A percentile compares a stretch with the other conserved stretches of the same genome.
phyloP scores from a whole-genome alignment of 495 filamentous ascomycete species.

The Penicillium nucicola region DNA sequence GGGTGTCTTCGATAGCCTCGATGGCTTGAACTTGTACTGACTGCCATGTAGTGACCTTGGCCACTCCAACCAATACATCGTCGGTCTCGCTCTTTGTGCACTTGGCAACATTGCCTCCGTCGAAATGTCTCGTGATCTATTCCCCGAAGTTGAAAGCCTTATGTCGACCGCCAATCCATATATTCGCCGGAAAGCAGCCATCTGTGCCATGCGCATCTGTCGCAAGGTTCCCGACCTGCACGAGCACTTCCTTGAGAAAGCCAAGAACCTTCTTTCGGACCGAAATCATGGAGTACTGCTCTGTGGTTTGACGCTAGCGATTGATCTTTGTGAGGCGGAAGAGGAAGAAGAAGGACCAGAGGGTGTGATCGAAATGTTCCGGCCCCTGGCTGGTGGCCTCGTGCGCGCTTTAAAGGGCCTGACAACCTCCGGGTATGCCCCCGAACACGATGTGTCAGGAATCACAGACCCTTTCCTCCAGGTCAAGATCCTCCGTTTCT shows the following conservation, averaged over 20 bases:
- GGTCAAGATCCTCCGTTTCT: constrained; percentile 85
- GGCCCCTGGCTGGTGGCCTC: constrained; percentile 72
- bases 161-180: constrained; percentile 93
- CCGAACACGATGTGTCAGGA: constrained; percentile 95
- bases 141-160: constrained; percentile 87
- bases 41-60: constrained; percentile 71
- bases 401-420: constrained; percentile 87
- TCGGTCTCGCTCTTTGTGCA: constrained; percentile 91
- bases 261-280: constrained; percentile 82
- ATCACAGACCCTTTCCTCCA: constrained; percentile 99
- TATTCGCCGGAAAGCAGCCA: constrained; percentile 91
- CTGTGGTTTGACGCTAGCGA: constrained; percentile 87
- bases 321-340: constrained; percentile 90
- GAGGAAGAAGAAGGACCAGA: constrained; percentile 80
- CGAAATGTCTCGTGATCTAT: constrained; percentile 98
- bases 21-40: constrained; percentile 10
- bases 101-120: constrained; percentile 95
- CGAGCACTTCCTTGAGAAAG: constrained; percentile 95
- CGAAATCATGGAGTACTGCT: constrained; percentile 92
- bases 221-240: constrained; percentile 96
- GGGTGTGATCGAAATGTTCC: constrained; percentile 83
- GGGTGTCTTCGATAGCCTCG: constrained; percentile 18
- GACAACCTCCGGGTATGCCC: constrained; percentile 92
- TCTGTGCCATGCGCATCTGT: constrained; percentile 99
- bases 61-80: constrained; percentile 97